A percentile compares a stretch with the other conserved stretches of the same genome.
Conservation (phyloP, 169 alveolate genomes). For the Babesia sp. region DNA sequence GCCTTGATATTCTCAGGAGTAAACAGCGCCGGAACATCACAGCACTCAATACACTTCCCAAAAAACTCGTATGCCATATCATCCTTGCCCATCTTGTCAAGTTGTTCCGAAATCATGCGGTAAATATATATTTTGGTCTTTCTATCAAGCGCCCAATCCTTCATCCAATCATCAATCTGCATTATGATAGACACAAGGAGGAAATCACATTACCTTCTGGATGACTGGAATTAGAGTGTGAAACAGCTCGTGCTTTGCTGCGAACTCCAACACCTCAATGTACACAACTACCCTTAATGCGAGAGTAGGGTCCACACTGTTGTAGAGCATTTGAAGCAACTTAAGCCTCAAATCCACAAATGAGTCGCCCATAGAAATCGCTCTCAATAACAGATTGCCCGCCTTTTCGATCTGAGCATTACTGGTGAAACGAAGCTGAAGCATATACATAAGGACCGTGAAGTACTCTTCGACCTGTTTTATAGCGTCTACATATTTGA, state of each 20-base stretch:
- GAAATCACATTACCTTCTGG: conserved; percentile 23
- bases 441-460: conserved; percentile 73
- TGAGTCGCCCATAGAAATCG: conserved; percentile 59
- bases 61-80: conserved; percentile 45
- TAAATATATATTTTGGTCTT: conserved; percentile 61
- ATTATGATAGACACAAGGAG: too few species aligned
- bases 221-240: conserved; percentile 65
- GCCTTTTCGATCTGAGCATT: conserved; percentile 74
- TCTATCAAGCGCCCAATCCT: conserved; percentile 66
- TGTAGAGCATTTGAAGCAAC: conserved; percentile 73
- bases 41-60: conserved; percentile 51
- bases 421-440: conserved; percentile 73
- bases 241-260: conserved; percentile 70
- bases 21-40: conserved; percentile 27
- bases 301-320: conserved; percentile 68
- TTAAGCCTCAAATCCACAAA: conserved; percentile 68
- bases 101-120: conserved; percentile 68
- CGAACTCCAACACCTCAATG: conserved; percentile 70
- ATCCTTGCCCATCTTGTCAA: conserved; percentile 64
- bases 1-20: conserved; percentile 62
- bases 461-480: conserved; percentile 78
- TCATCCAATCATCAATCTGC: conserved; percentile 74
- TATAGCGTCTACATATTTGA: conserved; percentile 47
- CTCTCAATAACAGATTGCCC: conserved; percentile 65
- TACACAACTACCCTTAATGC: conserved; percentile 68